phyloP scores from a whole-genome alignment of 2,329 filamentous ascomycete genomes.

The Anisogramma anomala region DNA sequence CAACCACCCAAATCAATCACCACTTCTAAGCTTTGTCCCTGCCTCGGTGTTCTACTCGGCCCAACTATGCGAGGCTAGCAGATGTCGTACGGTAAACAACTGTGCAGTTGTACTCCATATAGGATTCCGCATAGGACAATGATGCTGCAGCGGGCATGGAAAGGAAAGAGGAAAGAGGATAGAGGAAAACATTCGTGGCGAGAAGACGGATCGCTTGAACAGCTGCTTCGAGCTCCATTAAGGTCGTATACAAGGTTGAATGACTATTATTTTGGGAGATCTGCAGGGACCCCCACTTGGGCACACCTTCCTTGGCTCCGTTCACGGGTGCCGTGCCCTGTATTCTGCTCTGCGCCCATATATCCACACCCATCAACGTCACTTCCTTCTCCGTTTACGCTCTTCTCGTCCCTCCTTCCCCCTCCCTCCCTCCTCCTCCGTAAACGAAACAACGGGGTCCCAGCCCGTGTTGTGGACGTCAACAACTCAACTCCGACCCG shows the following conservation, averaged over 20 bases:
- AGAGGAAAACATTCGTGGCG: too few species aligned
- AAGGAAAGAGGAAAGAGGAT: too few species aligned
- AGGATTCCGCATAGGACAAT: too few species aligned
- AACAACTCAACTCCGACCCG: too few species aligned
- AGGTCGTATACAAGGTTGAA: too few species aligned
- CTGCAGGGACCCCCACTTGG: too few species aligned
- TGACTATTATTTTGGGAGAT: too few species aligned
- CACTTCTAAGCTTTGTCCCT: background rate
- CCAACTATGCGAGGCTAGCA: conserved; percentile 13
- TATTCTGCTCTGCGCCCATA: background rate
- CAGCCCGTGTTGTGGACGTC: too few species aligned
- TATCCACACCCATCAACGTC: background rate
- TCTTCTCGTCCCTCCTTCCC: background rate
- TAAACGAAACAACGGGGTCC: background rate
- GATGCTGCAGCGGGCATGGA: too few species aligned
- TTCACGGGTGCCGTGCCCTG: background rate
- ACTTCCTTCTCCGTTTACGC: background rate
- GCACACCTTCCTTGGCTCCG: background rate
- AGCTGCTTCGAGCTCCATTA: too few species aligned
- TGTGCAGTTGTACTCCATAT: too few species aligned
- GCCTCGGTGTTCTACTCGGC: conserved; percentile 12
- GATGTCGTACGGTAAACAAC: background rate
- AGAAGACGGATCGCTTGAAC: too few species aligned
- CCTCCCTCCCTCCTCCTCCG: background rate
- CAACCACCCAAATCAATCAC: background rate